A percentile compares a stretch with the other conserved stretches of the same genome.
phyloP scores from a whole-genome alignment of 2,329 filamentous ascomycete species.

The Fusarium mexicanum region DNA sequence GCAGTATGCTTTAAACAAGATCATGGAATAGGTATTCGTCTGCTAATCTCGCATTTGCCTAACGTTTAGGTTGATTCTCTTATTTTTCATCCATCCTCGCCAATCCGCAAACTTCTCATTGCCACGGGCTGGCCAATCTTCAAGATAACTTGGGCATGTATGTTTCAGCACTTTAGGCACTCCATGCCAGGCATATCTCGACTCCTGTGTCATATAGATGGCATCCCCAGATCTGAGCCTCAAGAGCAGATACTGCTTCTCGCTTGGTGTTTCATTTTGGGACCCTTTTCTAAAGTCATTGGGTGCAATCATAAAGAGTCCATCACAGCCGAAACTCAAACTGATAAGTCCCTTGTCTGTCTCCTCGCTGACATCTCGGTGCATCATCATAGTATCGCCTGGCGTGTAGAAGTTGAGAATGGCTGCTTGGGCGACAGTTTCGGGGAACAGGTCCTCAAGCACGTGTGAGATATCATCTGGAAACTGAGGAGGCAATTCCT shows the following conservation, averaged over 20 bases:
- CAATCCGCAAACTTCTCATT: slow-evolving; percentile 70
- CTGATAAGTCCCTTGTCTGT: slow-evolving; percentile 82
- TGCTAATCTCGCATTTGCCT: slow-evolving; percentile 79
- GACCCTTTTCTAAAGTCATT: slow-evolving; percentile 47
- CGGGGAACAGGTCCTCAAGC: slow-evolving; percentile 76
- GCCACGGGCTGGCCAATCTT: slow-evolving; percentile 73
- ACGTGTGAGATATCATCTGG: slow-evolving; percentile 77
- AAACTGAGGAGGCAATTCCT: slow-evolving; percentile 73
- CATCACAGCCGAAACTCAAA: slow-evolving; percentile 89
- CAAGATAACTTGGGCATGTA: slow-evolving; percentile 81
- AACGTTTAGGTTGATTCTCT: slow-evolving; percentile 92
- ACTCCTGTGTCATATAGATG: slow-evolving; percentile 85
- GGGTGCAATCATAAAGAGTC: slow-evolving; percentile 84
- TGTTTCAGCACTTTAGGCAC: slow-evolving; percentile 85
- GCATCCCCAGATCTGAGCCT: slow-evolving; percentile 85
- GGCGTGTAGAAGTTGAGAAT: slow-evolving; percentile 95
- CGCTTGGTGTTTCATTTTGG: slow-evolving; percentile 33
- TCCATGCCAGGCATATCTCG: slow-evolving; percentile 93
- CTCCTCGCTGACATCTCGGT: slow-evolving; percentile 92
- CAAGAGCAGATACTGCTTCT: slow-evolving; percentile 66
- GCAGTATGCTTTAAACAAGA: not conserved
- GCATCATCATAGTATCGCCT: slow-evolving; percentile 89
- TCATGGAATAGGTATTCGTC: not conserved
- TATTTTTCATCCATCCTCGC: slow-evolving; percentile 87
- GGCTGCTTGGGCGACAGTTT: slow-evolving; percentile 83